Evolutionary conservation across 2,329 filamentous ascomycete species (phyloP), one percentile per base, ranked within the genome.

Genomic region (Ophiocordyceps australis): DNA sequence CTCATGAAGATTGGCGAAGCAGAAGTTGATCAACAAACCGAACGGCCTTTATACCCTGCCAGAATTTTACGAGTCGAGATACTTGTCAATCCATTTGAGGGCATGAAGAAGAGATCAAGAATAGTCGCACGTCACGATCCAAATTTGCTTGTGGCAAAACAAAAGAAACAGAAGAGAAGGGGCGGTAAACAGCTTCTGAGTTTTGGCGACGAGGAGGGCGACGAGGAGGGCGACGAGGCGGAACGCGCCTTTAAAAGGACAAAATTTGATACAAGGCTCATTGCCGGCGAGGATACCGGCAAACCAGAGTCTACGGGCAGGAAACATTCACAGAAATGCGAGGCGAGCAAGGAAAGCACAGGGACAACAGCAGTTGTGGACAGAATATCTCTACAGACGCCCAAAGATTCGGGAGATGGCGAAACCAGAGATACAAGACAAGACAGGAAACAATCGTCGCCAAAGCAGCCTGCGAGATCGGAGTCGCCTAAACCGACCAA

Each of bases 1-100:
- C 50, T 98, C 42, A 74, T 85, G 43, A 91, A 85, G 52, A 93
- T 95, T 62, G 83, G 78, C 13, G 85, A 95, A 45, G 70, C 69
- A 1, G 89, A 95, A 43, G 57, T 91, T 12, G 68, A 75, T 15
- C 74, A 81, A 28, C 75, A 73, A 11, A 74, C 68, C 6, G 86
- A 95, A 35, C 65, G 82, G 32, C 86, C 86, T 3, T 52, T 91
- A 25, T 98, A 93, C 47, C 76, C 86, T 0, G 69, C 82, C 19
- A 83, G 74, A 47, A 74, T 98, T 30, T 72, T 69, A 4, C 57
- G 62, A 13, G 57, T 78, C 16, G 79, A 89, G 47, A 70, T 91
- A 13, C 47, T 89, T 34, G 68, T 83, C 24, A 89, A 89, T 41
- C 79, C 79, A 0, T 91, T 86, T 32, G 67, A 76, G 25, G 78